Evolutionary conservation across 768 basidiomycete genomes (phyloP).

Genomic region (Leccinum uliginosum): DNA sequence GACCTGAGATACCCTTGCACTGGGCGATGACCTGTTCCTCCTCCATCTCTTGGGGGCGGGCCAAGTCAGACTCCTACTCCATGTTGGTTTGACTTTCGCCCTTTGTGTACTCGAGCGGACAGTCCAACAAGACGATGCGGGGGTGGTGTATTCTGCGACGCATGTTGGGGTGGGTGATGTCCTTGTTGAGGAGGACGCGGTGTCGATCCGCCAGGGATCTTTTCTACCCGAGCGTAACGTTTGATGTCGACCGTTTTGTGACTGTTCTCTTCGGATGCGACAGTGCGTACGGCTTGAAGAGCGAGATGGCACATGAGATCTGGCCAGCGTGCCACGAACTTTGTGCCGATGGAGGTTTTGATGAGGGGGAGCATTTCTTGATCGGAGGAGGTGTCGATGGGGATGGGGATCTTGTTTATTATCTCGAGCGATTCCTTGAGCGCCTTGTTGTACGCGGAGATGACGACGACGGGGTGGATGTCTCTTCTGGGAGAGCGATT

Average conservation of each 20-base stretch:
- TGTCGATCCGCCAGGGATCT: slow-evolving; percentile 96
- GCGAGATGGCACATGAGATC: slow-evolving; percentile 97
- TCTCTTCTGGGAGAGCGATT: slow-evolving; percentile 87
- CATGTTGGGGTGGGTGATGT: slow-evolving; percentile 98
- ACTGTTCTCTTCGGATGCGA: slow-evolving; percentile 73
- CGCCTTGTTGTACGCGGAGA: slow-evolving; percentile 95
- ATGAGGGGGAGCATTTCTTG: slow-evolving; percentile 93
- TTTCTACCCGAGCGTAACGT: slow-evolving; percentile 96
- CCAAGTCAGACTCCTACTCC: slow-evolving; percentile 97
- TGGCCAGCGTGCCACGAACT: slow-evolving; percentile 94
- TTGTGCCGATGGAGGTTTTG: slow-evolving; percentile 98
- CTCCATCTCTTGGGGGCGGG: slow-evolving; percentile 87
- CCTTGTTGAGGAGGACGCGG: slow-evolving; percentile 98
- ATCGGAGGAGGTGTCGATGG: slow-evolving; percentile 83
- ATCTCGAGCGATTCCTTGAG: slow-evolving; percentile 89
- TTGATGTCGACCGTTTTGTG: slow-evolving; percentile 95
- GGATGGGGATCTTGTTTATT: slow-evolving; percentile 81
- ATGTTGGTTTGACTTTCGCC: slow-evolving; percentile 98
- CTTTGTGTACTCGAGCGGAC: slow-evolving; percentile 98
- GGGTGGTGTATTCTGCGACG: slow-evolving; percentile 86
- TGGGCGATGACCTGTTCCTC: slow-evolving; percentile 93
- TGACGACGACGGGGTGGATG: slow-evolving; percentile 99
- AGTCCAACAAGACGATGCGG: slow-evolving; percentile 84
- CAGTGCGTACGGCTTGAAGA: slow-evolving; percentile 85
- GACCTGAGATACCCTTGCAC: slow-evolving; percentile 93